These are phyloP conservation scores for Babesia caballi DNA, from an alignment of 169 alveolate species.

Conservation along the genomic window DNA sequence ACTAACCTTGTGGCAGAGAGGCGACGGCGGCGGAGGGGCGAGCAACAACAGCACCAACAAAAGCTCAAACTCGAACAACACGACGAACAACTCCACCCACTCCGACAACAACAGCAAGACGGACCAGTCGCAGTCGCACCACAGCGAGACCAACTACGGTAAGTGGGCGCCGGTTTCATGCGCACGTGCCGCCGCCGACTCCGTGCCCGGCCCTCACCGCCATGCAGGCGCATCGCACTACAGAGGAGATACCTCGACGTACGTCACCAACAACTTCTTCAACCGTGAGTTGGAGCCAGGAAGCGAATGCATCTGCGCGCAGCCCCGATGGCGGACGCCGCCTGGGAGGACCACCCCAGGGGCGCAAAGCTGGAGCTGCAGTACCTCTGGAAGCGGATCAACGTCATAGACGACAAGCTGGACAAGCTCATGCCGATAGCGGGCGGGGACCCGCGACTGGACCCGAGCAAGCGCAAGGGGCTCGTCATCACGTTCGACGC, in stretches of 20 bases:
- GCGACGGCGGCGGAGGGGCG: neutral
- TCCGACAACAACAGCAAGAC: slow-evolving; percentile 16
- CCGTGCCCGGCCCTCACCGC: neutral
- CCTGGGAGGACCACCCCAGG: slow-evolving; percentile 12
- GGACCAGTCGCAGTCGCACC: slow-evolving; percentile 8
- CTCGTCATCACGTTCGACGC: slow-evolving; percentile 59
- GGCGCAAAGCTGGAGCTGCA: slow-evolving; percentile 58
- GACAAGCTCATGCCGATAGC: slow-evolving; percentile 39
- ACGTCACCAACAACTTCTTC: slow-evolving; percentile 64
- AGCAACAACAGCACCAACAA: neutral
- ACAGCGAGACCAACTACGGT: slow-evolving; percentile 11
- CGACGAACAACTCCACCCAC: slow-evolving; percentile 3
- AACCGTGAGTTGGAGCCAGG: slow-evolving; percentile 29
- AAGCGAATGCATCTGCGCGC: neutral
- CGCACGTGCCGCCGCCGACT: neutral
- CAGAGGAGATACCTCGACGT: slow-evolving; percentile 61
- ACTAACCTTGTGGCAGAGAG: neutral
- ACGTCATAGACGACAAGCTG: slow-evolving; percentile 43
- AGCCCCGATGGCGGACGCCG: slow-evolving; percentile 34
- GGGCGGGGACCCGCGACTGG: slow-evolving; percentile 2
- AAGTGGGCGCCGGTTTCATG: neutral
- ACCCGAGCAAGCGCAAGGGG: slow-evolving; percentile 41
- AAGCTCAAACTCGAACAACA: neutral
- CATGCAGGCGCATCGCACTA: slow-evolving; percentile 35
- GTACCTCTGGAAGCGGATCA: slow-evolving; percentile 62